A percentile compares a stretch with the other conserved stretches of the same genome.
phyloP scores from a whole-genome alignment of 1,284 basidiomycete species.

The Cryptococcus hybrid region DNA sequence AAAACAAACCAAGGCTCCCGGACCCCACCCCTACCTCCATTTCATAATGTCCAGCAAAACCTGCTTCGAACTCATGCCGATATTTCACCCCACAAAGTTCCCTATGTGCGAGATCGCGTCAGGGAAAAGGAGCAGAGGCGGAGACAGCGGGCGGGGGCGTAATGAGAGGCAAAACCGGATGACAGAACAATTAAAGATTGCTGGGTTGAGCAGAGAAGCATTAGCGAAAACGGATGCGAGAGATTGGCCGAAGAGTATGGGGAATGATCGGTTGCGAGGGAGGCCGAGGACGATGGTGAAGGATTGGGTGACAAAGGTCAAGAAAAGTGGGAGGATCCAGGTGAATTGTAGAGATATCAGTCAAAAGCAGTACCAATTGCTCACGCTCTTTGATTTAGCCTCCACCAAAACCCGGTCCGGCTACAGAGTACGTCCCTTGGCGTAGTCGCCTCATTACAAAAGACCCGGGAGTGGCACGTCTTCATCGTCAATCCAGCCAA shows the following conservation, averaged over 20 bases:
- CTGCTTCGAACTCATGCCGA: too few relatives aligned
- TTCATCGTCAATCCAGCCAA: background rate
- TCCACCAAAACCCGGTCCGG: background rate
- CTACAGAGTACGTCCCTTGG: background rate
- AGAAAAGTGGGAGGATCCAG: background rate
- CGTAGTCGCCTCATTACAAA: background rate
- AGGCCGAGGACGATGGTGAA: conserved; percentile 2
- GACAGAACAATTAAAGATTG: background rate
- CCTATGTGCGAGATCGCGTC: background rate
- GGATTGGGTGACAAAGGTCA: conserved; percentile 7
- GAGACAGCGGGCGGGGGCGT: conserved; percentile 3
- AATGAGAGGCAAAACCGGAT: conserved; percentile 2
- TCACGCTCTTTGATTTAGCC: background rate
- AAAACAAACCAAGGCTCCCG: background rate
- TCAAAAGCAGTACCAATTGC: too few relatives aligned
- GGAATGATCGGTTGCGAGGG: background rate
- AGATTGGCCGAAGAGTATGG: conserved; percentile 4
- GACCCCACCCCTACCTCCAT: background rate
- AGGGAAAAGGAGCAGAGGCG: conserved; percentile 10
- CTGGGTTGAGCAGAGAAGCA: conserved; percentile 1
- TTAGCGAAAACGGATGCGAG: background rate
- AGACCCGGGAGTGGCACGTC: background rate
- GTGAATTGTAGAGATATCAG: background rate
- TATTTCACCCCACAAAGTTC: background rate
- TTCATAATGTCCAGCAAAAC: background rate